phyloP scores from a whole-genome alignment of 192 early-diverging fungal genomes.

The Coemansia sp. region DNA sequence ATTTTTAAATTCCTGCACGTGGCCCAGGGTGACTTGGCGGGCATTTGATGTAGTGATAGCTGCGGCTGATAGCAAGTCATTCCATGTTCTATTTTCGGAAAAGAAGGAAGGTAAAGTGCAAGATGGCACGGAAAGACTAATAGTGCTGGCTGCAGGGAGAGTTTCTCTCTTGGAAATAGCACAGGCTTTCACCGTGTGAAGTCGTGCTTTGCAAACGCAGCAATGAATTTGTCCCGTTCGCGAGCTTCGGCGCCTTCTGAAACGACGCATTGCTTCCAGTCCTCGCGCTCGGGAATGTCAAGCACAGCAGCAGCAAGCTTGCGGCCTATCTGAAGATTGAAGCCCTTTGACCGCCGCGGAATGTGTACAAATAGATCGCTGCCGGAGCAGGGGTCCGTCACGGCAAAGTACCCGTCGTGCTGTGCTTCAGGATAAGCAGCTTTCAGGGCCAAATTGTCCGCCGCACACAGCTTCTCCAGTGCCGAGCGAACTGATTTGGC shows the following conservation, averaged over 20 bases:
- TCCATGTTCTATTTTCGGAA: too few relatives aligned
- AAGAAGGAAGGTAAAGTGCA: neutral
- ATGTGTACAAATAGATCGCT: constrained; percentile 30
- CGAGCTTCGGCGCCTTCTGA: constrained; percentile 62
- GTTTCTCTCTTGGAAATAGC: too few relatives aligned
- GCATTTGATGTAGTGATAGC: too few relatives aligned
- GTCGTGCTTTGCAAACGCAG: constrained; percentile 39
- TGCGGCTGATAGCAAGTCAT: too few relatives aligned
- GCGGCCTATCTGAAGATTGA: constrained; percentile 81
- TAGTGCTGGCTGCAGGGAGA: neutral
- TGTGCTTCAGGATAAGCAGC: constrained; percentile 17
- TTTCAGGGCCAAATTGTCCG: constrained; percentile 15
- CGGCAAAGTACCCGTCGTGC: constrained; percentile 35
- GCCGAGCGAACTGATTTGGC: constrained; percentile 12
- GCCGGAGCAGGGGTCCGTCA: constrained; percentile 20
- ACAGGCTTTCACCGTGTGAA: constrained; percentile 29
- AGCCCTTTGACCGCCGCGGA: constrained; percentile 32
- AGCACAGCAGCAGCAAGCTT: constrained; percentile 65
- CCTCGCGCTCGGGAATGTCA: constrained; percentile 63
- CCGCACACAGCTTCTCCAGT: constrained; percentile 26
- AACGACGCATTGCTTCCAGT: constrained; percentile 79
- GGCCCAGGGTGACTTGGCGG: neutral
- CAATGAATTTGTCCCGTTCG: constrained; percentile 48
- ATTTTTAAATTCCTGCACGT: constrained; percentile 7
- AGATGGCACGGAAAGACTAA: neutral